phyloP scores from a whole-genome alignment of 169 alveolate genomes.

The Fabrea salina region DNA sequence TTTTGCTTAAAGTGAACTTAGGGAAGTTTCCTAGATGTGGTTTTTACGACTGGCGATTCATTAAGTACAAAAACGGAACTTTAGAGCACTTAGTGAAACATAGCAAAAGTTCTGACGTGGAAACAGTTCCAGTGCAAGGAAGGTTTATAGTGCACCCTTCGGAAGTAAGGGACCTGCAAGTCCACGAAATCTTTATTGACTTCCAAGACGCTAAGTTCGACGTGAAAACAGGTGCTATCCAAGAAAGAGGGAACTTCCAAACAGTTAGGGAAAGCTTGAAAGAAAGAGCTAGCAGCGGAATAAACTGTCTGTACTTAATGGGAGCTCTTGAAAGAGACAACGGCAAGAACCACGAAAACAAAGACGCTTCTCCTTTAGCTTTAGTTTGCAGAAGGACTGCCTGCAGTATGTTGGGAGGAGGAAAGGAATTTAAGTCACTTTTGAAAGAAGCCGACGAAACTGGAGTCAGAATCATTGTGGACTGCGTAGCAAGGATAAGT shows the following conservation, averaged over 20 bases:
- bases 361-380: conserved; percentile 83
- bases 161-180: conserved; percentile 58
- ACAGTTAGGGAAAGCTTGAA: conserved; percentile 61
- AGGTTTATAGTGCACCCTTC: conserved; percentile 82
- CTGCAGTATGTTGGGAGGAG: conserved; percentile 83
- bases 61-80: conserved; percentile 67
- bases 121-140: conserved; percentile 64
- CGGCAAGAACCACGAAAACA: conserved; percentile 55
- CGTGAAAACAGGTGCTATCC: conserved; percentile 66
- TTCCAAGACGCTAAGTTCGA: conserved; percentile 77
- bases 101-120: neutral
- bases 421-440: conserved; percentile 67
- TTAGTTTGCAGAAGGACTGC: conserved; percentile 75
- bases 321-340: conserved; percentile 87
- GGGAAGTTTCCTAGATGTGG: conserved; percentile 88
- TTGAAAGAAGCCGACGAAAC: conserved; percentile 71
- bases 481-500: conserved; percentile 74
- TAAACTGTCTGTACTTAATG: conserved; percentile 76
- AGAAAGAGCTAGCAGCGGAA: conserved; percentile 59
- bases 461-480: conserved; percentile 76
- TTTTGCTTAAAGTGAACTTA: conserved; percentile 54
- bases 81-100: conserved; percentile 43
- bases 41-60: conserved; percentile 88
- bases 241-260: conserved; percentile 76
- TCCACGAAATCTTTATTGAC: conserved; percentile 88